These are phyloP conservation scores for Aurifilum marmelostoma DNA, from an alignment of 2,329 filamentous ascomycete species.

Conservation along the genomic window DNA sequence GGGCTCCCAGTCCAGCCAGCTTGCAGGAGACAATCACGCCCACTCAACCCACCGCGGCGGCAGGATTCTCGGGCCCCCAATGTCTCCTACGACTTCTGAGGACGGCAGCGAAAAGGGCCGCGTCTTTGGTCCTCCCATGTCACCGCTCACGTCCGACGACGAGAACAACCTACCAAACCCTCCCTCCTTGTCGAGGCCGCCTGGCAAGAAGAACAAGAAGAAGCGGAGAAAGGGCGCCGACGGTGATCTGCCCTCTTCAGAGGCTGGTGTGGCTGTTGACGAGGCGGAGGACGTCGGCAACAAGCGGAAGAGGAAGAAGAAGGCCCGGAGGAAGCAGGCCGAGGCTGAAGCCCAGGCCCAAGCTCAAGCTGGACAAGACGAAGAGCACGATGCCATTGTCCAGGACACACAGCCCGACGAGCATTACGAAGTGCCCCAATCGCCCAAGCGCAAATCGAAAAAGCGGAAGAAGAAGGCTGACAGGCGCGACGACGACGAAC, in stretches of 20 bases:
- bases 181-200: not conserved
- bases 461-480: constrained; percentile 1
- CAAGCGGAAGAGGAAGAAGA: constrained; percentile 17
- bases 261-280: not conserved
- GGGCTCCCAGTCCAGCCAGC: constrained; percentile 20
- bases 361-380: not conserved
- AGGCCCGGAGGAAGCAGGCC: not conserved
- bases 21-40: not conserved
- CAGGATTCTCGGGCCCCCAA: constrained; percentile 18
- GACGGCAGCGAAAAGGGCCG: not conserved
- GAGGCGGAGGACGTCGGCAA: not conserved
- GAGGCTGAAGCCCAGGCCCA: not conserved
- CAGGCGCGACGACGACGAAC: not conserved
- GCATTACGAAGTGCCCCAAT: not conserved
- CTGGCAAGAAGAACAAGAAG: constrained; percentile 7
- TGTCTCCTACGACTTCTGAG: constrained; percentile 19
- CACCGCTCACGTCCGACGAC: constrained; percentile 7
- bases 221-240: constrained; percentile 9
- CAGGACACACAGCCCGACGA: not conserved
- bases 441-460: constrained; percentile 8
- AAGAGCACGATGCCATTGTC: not conserved
- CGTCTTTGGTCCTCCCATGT: constrained; percentile 1
- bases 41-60: not conserved
- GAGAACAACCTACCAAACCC: not conserved
- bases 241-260: not conserved